Evolutionary conservation across 2,329 filamentous ascomycete species (phyloP).

Genomic region (Colletotrichum sp.): DNA sequence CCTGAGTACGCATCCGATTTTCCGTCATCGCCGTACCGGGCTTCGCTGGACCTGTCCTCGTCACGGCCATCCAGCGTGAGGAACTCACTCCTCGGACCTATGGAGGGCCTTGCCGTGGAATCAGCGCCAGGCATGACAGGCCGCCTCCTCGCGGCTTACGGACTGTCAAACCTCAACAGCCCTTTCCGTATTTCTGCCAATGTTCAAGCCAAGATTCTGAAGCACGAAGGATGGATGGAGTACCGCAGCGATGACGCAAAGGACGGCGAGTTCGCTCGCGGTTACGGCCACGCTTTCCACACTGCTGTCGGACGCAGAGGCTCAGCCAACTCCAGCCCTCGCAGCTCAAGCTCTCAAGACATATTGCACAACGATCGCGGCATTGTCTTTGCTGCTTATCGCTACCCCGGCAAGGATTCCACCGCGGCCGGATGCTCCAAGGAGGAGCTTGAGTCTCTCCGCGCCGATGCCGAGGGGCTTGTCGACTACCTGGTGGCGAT

Average conservation of each 20-base stretch:
- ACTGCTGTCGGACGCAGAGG: conserved; percentile 38
- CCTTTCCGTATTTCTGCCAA: conserved; percentile 57
- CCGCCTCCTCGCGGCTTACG: conserved; percentile 60
- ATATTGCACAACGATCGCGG: conserved; percentile 46
- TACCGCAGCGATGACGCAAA: conserved; percentile 49
- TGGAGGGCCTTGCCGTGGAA: conserved; percentile 16
- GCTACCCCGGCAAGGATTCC: conserved; percentile 47
- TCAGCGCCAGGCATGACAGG: conserved; percentile 42
- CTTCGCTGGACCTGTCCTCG: conserved; percentile 18
- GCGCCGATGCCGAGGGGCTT: conserved; percentile 55
- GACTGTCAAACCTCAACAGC: conserved; percentile 52
- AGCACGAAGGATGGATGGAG: conserved; percentile 56
- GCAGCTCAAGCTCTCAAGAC: neutral
- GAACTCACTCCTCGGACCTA: conserved; percentile 3
- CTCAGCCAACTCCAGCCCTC: neutral
- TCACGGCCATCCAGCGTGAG: conserved; percentile 20
- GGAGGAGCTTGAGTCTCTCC: conserved; percentile 50
- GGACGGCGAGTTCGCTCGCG: conserved; percentile 51
- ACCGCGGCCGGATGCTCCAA: conserved; percentile 37
- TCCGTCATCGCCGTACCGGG: conserved; percentile 20
- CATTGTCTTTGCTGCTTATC: conserved; percentile 62
- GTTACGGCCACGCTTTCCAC: conserved; percentile 60
- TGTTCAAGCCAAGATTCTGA: conserved; percentile 56
- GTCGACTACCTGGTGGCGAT: conserved; percentile 59
- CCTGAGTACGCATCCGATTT: conserved; percentile 35